Base-by-base conservation (phyloP, 768 basidiomycete species). In the Podaxis sp. region DNA sequence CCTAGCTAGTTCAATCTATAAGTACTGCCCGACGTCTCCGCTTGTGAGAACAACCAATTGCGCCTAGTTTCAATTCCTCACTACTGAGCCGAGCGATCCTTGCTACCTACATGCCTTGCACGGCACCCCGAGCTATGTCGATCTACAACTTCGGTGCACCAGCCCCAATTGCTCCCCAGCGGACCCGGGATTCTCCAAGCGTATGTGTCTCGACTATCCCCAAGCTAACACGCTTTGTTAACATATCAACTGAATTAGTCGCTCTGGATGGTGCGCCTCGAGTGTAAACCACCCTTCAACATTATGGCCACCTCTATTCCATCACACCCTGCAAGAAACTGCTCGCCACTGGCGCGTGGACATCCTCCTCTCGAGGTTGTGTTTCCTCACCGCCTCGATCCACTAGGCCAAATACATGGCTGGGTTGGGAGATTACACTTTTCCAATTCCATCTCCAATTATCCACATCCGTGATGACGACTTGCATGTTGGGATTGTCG, bases 401-500 rank as follows among this genome's bases (percentile, higher is more conserved):
- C 49, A 12, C 15, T 22, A 7, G 33, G 46, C 7, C 17, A 11
- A 40, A 24, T 24, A 2, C 54, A n/a, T n/a, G 37, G 49, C 13
- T 51, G 33, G n/a, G 49, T 6, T 38, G 12, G 7, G 12, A 27
- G 7, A 37, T 11, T 59, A 51, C 33, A 36, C 19, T 19, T 52
- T 25, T 9, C 2, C 47, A 8, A 13, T 40, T 1, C 11, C 33
- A 24, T 24, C 58, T 2, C 19, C 33, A 4, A 38, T 59, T 2
- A 24, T 59, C 36, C 49, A 51, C 33, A 59, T 59, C 19, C 41
- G 50, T 36, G 58, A 59, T 19, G 49, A 59, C 8, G 15, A 59
- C 8, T 24, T 25, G 15, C 58, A 40, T 25, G 25, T 59, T 15
- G 58, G 58, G 2, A 38, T 17, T 17, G 12, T 59, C 9, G 49